A percentile compares a stretch with the other conserved stretches of the same genome.
Evolutionary conservation across 352 stramenopile species (phyloP).

Genomic region (Globisporangium spinosum): DNA sequence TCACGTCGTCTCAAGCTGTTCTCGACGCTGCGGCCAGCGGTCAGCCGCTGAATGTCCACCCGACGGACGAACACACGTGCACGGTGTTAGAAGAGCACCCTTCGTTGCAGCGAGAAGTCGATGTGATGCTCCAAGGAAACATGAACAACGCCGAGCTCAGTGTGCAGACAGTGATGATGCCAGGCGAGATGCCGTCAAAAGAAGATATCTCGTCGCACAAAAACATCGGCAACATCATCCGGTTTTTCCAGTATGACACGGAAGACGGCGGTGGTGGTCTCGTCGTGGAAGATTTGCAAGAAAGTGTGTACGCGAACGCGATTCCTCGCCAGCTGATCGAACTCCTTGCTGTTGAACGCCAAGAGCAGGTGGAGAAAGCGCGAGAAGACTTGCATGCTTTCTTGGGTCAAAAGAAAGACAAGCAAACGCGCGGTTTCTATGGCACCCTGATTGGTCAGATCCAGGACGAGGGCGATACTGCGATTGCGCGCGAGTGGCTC

Average conservation of each 20-base stretch:
- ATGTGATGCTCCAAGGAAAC: slow-evolving; percentile 65
- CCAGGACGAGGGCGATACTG: slow-evolving; percentile 79
- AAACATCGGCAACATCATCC: slow-evolving; percentile 88
- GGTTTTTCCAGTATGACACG: slow-evolving; percentile 87
- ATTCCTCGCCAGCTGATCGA: slow-evolving; percentile 83
- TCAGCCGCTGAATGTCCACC: slow-evolving; percentile 71
- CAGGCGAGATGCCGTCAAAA: slow-evolving; percentile 61
- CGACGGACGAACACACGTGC: slow-evolving; percentile 76
- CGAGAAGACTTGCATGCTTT: slow-evolving; percentile 75
- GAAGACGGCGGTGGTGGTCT: slow-evolving; percentile 74
- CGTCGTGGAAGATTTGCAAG: slow-evolving; percentile 82
- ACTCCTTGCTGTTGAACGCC: slow-evolving; percentile 67
- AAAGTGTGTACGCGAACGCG: slow-evolving; percentile 72
- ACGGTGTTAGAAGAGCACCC: slow-evolving; percentile 70
- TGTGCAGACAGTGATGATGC: slow-evolving; percentile 88
- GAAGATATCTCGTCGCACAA: slow-evolving; percentile 78
- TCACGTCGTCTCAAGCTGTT: slow-evolving; percentile 81
- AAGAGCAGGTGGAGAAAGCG: slow-evolving; percentile 77
- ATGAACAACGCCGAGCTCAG: slow-evolving; percentile 78
- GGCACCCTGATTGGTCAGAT: slow-evolving; percentile 86
- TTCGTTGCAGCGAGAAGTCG: slow-evolving; percentile 60
- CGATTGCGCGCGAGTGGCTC: slow-evolving; percentile 73
- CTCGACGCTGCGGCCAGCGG: slow-evolving; percentile 77
- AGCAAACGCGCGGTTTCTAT: slow-evolving; percentile 80
- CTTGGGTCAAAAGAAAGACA: slow-evolving; percentile 85